Base-by-base conservation (phyloP, 495 filamentous ascomycete genomes). In the Neurospora discreta region DNA sequence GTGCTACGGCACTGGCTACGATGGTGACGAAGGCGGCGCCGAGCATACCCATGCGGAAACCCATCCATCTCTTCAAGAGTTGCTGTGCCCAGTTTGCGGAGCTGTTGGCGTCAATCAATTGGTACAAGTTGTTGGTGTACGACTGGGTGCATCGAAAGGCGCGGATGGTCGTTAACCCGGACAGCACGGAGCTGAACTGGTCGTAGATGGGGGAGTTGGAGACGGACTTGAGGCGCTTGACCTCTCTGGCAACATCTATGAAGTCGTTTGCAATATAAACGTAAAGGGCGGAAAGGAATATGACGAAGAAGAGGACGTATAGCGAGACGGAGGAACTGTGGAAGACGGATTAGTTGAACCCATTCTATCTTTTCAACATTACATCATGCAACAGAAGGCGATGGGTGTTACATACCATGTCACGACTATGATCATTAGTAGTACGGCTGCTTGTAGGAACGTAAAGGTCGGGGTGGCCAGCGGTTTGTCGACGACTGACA, bases 161-260 rank as follows among this genome's bases (percentile, higher is more conserved):
- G 1, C 90, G 87, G 40, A 93, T 90, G 1, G 90, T 92, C 15
- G 83, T 80, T 5, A 92, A 79, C 3, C 91, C 90, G 15, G 83
- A 82, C 2, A 91, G 82, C 9, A 86, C 84, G 1, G 86, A 84
- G 5, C 84, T 84, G 72, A 92, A 89, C 13, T 86, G 85, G 42
- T 90, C 89, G 71, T 89, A 89, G 18, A 92, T 85, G 3, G 89
- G 90, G 7, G 84, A 87, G 71, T 88, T 87, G 3, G 85, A 83
- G 3, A 84, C 86, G 30, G 84, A 86, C 74, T 92, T 88, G 0
- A 92, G 81, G 6, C 90, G 81, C 75, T 92, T 92, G 43, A 87
- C 78, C 73, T 90, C 87, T 13, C 90, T 85, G 5, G 91, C 90
- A 10, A 84, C 89, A 1, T 78, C 74, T 13, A 92, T 80, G 74